Conservation (phyloP, 306 rosid genomes). For the Mucuna pruriens region DNA sequence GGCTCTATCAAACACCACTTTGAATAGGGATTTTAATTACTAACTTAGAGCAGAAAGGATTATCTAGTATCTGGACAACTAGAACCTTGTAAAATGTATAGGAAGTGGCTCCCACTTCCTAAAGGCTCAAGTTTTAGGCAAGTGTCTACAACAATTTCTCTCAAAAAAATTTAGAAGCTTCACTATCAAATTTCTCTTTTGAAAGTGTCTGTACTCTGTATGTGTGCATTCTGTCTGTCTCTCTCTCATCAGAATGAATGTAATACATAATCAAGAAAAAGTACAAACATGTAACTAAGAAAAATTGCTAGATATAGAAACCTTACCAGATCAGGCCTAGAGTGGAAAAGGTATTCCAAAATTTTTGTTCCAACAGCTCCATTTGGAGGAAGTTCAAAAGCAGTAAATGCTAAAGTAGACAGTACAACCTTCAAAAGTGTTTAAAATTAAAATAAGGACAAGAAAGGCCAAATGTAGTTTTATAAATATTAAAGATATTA, state of each 20-base stretch:
- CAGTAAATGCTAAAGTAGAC: slow-evolving; percentile 95
- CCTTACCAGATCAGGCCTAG: slow-evolving; percentile 95
- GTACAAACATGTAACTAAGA: slow-evolving; percentile 5
- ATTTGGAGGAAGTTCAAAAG: slow-evolving; percentile 98
- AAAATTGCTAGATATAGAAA: slow-evolving; percentile 16
- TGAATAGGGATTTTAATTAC: background rate
- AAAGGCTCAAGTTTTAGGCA: slow-evolving; percentile 24
- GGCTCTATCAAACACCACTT: slow-evolving; percentile 2
- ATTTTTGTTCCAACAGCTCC: slow-evolving; percentile 93
- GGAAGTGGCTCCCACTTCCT: slow-evolving; percentile 23
- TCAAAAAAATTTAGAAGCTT: slow-evolving; percentile 20
- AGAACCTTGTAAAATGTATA: slow-evolving; percentile 12
- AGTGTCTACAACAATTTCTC: background rate
- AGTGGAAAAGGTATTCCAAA: slow-evolving; percentile 88
- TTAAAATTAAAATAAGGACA: slow-evolving; percentile 15
- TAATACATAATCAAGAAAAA: slow-evolving; percentile 8
- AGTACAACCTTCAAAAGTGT: slow-evolving; percentile 76
- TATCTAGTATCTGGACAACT: slow-evolving; percentile 19
- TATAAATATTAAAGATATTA: slow-evolving; percentile 14
- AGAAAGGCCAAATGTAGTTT: background rate
- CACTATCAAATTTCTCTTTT: background rate
- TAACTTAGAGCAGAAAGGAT: background rate
- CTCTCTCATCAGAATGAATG: background rate
- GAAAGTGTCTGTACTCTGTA: background rate
- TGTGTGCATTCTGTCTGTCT: background rate